Base-by-base conservation (phyloP, 129 eudicot species). In the Glebionis coronaria region DNA sequence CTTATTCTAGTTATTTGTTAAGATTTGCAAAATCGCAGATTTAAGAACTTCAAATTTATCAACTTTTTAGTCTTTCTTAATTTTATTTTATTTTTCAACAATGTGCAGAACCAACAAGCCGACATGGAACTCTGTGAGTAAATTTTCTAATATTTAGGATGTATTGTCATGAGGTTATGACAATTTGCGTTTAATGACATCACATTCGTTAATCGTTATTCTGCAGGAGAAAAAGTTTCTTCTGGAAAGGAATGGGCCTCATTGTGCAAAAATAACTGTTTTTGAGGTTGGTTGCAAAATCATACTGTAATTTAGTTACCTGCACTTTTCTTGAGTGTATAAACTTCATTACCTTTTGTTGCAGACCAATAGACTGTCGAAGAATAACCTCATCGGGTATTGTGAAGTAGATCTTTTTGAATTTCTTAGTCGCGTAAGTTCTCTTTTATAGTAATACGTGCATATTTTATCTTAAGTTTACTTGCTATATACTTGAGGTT, bases 41-140 rank as follows among this genome's bases (percentile, higher is more conserved):
- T 23, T 23, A 23, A 23, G 25, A 23, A 23, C 25, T 23, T 23
- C 1, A 23, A 23, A 23, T 23, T 1, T 23, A 23, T 23, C 25
- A 23, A 23, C 25, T 23, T 23, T 23, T 55, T 55, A 2, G 11
- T 18, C 3, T 20, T 49, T 16, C 14, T 10, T 23, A 12, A n/a
- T 46, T 3, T 35, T 44, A 63, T 63, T 20, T 61, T 4, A 65
- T 70, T 29, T 53, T 54, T 73, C 11, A 49, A 58, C 61, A 12
- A 54, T 71, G 53, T 85, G 81, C 96, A 91, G 98, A 49, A 88
- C 98, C 31, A 80, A 64, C 73, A 80, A 76, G 79, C 98, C 98
- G 52, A 72, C 61, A 64, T 91, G 98, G 98, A 91, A 88, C 73
- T 83, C 96, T 44, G 98, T 91, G 69, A 91, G 98, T 85, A 45